Percentiles rank a stretch among this genome's conserved stretches.
Evolutionary conservation across 1,284 basidiomycete species (phyloP).

Genomic region (Microbotryum silenes-acaulis): DNA sequence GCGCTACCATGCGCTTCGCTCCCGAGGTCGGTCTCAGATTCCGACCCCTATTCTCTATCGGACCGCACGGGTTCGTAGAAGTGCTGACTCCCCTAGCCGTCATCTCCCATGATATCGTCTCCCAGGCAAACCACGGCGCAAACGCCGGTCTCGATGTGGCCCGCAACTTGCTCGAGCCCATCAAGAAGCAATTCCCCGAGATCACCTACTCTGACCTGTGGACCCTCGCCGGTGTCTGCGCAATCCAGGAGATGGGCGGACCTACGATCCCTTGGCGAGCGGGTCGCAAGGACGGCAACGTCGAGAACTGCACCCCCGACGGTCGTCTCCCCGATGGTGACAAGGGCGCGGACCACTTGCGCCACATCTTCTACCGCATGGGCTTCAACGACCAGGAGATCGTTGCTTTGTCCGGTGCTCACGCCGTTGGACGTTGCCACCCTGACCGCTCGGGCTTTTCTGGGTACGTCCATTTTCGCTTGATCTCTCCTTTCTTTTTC

Average conservation of each 20-base stretch:
- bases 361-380: constrained; percentile 43
- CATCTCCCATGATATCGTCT: no score
- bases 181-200: constrained; percentile 33
- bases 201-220: constrained; percentile 32
- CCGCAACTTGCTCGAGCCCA: constrained; percentile 29
- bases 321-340: constrained; percentile 43
- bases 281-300: constrained; percentile 40
- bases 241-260: constrained; percentile 41
- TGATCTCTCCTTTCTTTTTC: constrained; percentile 1
- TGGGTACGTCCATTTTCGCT: not conserved
- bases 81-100: no score
- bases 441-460: constrained; percentile 63
- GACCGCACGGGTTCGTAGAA: no score
- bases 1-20: constrained; percentile 35
- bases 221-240: constrained; percentile 43
- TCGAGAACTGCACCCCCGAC: constrained; percentile 39
- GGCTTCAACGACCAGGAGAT: constrained; percentile 89
- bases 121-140: constrained; percentile 32
- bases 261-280: constrained; percentile 40
- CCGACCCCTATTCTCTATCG: no score
- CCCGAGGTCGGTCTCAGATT: constrained; percentile 17
- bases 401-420: constrained; percentile 76
- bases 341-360: constrained; percentile 42
- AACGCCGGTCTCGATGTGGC: constrained; percentile 20
- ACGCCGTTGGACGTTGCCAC: constrained; percentile 93